Evolutionary conservation across 257 asterid genomes (phyloP).

Genomic region (Gentiana macrophylla): DNA sequence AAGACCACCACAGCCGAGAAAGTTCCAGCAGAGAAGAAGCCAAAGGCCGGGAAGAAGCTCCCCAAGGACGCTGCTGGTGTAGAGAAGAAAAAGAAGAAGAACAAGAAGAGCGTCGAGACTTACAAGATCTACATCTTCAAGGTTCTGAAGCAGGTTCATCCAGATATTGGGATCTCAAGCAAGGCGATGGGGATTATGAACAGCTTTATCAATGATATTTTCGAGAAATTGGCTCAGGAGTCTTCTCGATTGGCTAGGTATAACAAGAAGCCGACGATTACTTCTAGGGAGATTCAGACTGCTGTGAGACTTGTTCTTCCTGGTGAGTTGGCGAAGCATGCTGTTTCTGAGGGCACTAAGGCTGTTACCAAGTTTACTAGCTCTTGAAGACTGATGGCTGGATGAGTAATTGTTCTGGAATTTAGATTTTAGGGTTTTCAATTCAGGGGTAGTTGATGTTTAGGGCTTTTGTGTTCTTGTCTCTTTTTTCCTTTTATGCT

Average conservation of each 20-base stretch:
- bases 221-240: constrained; percentile 24
- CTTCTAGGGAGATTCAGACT: no score
- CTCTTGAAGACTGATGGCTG: constrained; percentile 13
- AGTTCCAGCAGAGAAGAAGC: no score
- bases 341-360: background rate
- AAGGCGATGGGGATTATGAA: no score
- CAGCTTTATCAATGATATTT: no score
- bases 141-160: constrained; percentile 59
- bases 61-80: constrained; percentile 45
- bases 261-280: constrained; percentile 1
- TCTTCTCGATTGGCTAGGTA: constrained; percentile 44
- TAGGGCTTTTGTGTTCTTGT: no score
- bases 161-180: constrained; percentile 14
- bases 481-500: no score
- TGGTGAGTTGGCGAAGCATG: no score
- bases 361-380: constrained; percentile 64
- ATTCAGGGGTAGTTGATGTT: no score
- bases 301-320: no score
- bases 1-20: no score
- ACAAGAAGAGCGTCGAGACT: constrained; percentile 5
- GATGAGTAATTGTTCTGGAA: no score
- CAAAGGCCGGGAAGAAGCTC: constrained; percentile 16
- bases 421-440: no score
- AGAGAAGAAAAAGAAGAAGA: constrained; percentile 53
- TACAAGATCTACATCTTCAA: constrained; percentile 17